A percentile compares a stretch with the other conserved stretches of the same genome.
Conservation (phyloP, 441 rosid species). For the Gossypium davidsonii region DNA sequence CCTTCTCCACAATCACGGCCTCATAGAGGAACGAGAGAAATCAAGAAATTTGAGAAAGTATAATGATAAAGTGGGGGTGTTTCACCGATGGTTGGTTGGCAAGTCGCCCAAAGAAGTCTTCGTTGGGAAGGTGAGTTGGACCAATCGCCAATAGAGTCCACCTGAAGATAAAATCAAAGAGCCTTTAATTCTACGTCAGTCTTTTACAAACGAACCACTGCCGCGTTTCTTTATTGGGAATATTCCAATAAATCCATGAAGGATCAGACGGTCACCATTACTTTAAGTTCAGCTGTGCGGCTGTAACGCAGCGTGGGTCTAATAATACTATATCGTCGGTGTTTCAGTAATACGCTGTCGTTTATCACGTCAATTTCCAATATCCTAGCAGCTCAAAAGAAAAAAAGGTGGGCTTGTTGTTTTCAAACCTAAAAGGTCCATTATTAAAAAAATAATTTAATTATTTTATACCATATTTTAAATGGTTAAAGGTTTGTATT, state of each 20-base stretch:
- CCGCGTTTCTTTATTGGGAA: neutral
- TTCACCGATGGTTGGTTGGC: slow-evolving; percentile 3
- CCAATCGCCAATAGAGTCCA: neutral
- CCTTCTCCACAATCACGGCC: neutral
- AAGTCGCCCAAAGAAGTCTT: neutral
- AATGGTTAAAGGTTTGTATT: too few relatives aligned
- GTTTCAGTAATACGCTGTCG: neutral
- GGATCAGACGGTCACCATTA: neutral
- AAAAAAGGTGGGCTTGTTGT: too few relatives aligned
- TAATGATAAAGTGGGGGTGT: neutral
- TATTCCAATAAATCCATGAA: neutral
- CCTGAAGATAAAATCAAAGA: neutral
- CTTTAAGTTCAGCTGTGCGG: neutral
- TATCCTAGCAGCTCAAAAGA: too few relatives aligned
- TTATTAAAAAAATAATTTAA: too few relatives aligned
- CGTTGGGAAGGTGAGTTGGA: neutral
- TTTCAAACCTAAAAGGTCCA: too few relatives aligned
- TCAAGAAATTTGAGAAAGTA: neutral
- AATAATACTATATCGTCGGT: neutral
- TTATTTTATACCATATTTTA: too few relatives aligned
- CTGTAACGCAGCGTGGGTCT: neutral
- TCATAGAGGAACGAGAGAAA: neutral
- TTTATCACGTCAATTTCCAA: neutral
- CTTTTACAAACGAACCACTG: neutral
- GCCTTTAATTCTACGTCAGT: neutral